Evolutionary conservation across 2,329 filamentous ascomycete species (phyloP), one percentile per base, ranked within the genome.

Genomic region (Furcasterigmium sp.): DNA sequence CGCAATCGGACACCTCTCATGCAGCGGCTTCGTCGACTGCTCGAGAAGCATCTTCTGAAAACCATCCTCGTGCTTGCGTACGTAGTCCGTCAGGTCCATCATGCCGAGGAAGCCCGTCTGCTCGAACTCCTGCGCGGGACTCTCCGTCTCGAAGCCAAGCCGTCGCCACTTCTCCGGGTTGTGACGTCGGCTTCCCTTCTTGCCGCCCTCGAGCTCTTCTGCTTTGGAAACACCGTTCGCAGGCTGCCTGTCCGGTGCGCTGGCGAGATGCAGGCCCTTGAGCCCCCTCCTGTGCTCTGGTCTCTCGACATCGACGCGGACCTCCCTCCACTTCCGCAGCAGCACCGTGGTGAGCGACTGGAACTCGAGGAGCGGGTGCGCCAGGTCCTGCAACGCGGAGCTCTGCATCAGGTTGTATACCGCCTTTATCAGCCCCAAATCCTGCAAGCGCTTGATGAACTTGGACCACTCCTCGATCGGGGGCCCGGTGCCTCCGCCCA

Each of bases 81-180:
- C 89, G 60, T 89, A 98, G 62, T 97, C 91, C 3, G 90, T 88
- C 56, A 98, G 66, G 61, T 98, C 93, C 91, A 98, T 97, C 80
- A 98, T 88, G 21, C 93, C 93, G 42, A 98, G 66, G 60, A 91
- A 97, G 0, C 93, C 93, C 21, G 87, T 85, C 30, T 80, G 72
- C 17, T 89, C 83, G 58, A 98, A 97, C 54, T 98, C 93, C 54
- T 77, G 76, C 1, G 84, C 84, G 4, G 93, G 93, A 52, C 80
- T 91, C 63, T 98, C 93, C 0, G 86, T 85, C 62, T 93, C 86
- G 56, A 98, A 98, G 3, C 93, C 93, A 34, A 98, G 64, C 42
- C 91, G 77, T 54, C 90, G 78, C 93, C 93, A 98, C 61, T 96
- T 96, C 57, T 94, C 85, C 0, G 90, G 86, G 55, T 89, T 87